Evolutionary conservation across 306 rosid genomes (phyloP).

Genomic region (Ormosia semicastrata): DNA sequence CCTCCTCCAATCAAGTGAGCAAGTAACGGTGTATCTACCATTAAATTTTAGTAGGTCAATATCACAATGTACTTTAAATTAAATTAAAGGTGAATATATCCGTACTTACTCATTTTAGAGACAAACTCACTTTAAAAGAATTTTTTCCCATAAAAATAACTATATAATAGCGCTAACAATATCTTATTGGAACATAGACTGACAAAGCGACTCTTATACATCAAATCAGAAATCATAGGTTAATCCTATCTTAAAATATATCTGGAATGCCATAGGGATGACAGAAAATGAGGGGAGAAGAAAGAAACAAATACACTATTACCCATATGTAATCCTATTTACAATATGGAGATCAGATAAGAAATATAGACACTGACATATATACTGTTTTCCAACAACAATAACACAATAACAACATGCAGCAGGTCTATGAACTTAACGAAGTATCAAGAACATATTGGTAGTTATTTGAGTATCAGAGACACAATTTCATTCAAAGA

Average conservation of each 20-base stretch:
- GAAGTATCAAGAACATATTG: neutral
- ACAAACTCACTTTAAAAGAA: no score
- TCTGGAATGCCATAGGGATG: neutral
- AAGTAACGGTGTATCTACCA: no score
- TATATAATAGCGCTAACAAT: neutral
- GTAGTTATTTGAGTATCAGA: neutral
- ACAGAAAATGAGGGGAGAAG: neutral
- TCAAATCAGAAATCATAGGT: neutral
- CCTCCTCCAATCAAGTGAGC: no score
- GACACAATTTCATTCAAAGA: neutral
- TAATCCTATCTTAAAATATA: neutral
- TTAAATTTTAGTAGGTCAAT: no score
- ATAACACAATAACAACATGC: neutral
- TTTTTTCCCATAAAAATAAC: neutral
- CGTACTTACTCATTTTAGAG: no score
- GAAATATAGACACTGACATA: neutral
- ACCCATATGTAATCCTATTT: neutral
- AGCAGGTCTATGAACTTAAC: neutral
- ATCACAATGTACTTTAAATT: no score
- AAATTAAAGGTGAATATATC: no score
- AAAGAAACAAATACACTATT: neutral
- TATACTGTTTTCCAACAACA: neutral
- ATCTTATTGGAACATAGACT: neutral
- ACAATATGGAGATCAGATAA: neutral
- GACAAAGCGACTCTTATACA: neutral